Evolutionary conservation across 2,329 filamentous ascomycete genomes (phyloP).

Genomic region (Herpotrichia juniperi): DNA sequence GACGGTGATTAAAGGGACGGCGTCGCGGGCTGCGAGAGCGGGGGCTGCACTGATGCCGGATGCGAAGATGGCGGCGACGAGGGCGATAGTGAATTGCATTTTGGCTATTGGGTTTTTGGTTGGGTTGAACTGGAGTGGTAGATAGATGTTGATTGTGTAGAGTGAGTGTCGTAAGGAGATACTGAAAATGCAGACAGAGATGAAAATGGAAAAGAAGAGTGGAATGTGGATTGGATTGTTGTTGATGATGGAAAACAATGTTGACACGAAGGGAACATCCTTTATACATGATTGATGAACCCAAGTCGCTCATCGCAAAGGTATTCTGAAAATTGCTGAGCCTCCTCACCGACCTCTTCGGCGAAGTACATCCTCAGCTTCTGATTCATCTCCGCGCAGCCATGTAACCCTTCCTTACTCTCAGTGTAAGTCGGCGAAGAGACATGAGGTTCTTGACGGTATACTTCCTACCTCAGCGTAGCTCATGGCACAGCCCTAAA

Average conservation of each 20-base stretch:
- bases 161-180: conserved; percentile 2
- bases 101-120: conserved; percentile 4
- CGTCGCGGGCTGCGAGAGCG: not conserved
- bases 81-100: conserved; percentile 12
- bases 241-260: not conserved
- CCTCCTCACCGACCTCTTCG: not conserved
- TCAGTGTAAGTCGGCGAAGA: not conserved
- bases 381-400: not conserved
- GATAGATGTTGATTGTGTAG: not conserved
- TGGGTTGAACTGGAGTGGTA: not conserved
- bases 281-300: not conserved
- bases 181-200: not conserved
- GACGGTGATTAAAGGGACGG: conserved; percentile 1
- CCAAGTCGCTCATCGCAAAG: not conserved
- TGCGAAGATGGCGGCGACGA: conserved; percentile 9
- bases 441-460: not conserved
- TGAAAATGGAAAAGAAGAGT: not conserved
- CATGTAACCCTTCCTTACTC: not conserved
- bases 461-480: not conserved
- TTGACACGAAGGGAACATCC: not conserved
- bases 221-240: conserved; percentile 1
- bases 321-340: not conserved
- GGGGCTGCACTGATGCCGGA: conserved; percentile 7
- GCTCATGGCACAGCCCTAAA: not conserved
- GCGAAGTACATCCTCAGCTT: not conserved